Percentiles rank a stretch among this genome's conserved stretches.
These are phyloP conservation scores for Arthrobotrys sinensis DNA, from an alignment of 2,329 filamentous ascomycete species.

Conservation along the genomic window DNA sequence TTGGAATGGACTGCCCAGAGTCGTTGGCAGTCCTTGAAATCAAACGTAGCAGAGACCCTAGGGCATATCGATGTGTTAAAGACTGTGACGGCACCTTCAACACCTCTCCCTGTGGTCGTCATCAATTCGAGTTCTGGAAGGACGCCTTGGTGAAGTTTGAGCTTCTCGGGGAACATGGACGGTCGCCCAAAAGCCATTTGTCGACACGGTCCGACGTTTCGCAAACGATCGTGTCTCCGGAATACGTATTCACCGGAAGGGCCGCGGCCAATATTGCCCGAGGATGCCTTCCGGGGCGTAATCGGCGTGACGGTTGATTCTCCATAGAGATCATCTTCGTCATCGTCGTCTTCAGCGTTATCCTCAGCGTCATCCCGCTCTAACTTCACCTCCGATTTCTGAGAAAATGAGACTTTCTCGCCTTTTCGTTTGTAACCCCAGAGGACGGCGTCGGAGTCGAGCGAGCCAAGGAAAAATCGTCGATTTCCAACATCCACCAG, in stretches of 20 bases:
- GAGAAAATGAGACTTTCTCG: slow-evolving; percentile 61
- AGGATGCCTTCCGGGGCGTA: slow-evolving; percentile 67
- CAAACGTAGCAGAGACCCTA: slow-evolving; percentile 77
- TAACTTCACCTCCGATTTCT: slow-evolving; percentile 75
- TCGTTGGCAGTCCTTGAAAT: slow-evolving; percentile 80
- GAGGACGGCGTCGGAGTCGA: slow-evolving; percentile 84
- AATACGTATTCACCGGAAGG: slow-evolving; percentile 79
- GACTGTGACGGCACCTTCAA: slow-evolving; percentile 79
- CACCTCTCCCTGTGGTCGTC: slow-evolving; percentile 76
- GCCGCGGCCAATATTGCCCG: slow-evolving; percentile 65
- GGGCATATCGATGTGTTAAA: slow-evolving; percentile 85
- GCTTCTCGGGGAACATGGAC: slow-evolving; percentile 67
- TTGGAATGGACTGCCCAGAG: slow-evolving; percentile 84
- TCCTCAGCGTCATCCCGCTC: slow-evolving; percentile 75
- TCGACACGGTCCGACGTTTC: slow-evolving; percentile 84
- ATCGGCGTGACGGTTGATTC: slow-evolving; percentile 71
- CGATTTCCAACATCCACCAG: slow-evolving; percentile 78
- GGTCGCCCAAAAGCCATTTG: slow-evolving; percentile 79
- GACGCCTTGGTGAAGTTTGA: slow-evolving; percentile 71
- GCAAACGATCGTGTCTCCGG: slow-evolving; percentile 81
- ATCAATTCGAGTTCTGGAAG: slow-evolving; percentile 75
- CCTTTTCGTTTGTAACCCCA: slow-evolving; percentile 77
- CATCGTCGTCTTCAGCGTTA: slow-evolving; percentile 71
- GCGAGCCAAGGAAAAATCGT: slow-evolving; percentile 86
- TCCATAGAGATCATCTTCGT: slow-evolving; percentile 75